A percentile compares a stretch with the other conserved stretches of the same genome.
phyloP scores from a whole-genome alignment of 2,329 filamentous ascomycete species.

The Tolypocladium album region DNA sequence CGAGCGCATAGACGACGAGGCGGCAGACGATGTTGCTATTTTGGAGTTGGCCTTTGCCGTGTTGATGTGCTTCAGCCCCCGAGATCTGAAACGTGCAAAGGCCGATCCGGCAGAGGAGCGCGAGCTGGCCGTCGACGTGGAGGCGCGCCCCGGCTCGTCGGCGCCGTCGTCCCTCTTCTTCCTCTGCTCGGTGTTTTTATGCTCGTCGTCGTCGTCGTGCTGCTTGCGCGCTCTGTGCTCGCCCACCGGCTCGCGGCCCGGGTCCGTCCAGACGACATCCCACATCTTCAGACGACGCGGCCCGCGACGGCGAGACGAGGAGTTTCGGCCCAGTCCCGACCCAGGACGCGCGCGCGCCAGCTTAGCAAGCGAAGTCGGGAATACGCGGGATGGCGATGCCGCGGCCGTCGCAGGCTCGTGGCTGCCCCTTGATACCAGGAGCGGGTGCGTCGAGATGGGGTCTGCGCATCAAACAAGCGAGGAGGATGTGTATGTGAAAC shows the following conservation, averaged over 20 bases:
- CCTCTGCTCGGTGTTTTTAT: constrained; percentile 3
- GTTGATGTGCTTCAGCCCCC: constrained; percentile 15
- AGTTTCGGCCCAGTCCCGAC: neutral
- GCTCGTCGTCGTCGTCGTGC: constrained; percentile 4
- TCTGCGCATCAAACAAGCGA: neutral
- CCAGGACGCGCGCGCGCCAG: too few relatives aligned
- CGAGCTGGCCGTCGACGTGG: constrained; percentile 33
- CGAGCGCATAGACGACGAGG: constrained; percentile 12
- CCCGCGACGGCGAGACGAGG: neutral
- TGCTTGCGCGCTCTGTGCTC: constrained; percentile 38
- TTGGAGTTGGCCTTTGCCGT: constrained; percentile 8
- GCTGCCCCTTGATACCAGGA: neutral
- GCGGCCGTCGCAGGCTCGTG: neutral
- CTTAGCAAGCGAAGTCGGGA: neutral
- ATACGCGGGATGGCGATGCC: neutral
- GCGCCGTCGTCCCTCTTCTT: neutral
- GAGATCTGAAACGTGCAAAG: constrained; percentile 32
- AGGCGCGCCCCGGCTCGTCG: constrained; percentile 13
- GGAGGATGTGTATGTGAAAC: neutral
- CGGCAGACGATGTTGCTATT: constrained; percentile 4
- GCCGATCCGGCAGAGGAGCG: constrained; percentile 27
- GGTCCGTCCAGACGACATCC: constrained; percentile 49
- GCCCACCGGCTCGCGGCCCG: constrained; percentile 39
- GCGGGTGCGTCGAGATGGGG: neutral
- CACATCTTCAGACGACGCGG: constrained; percentile 31